Percentiles rank a stretch among this genome's conserved stretches.
phyloP scores from a whole-genome alignment of 305 asterid genomes.

The Striga hermonthica region DNA sequence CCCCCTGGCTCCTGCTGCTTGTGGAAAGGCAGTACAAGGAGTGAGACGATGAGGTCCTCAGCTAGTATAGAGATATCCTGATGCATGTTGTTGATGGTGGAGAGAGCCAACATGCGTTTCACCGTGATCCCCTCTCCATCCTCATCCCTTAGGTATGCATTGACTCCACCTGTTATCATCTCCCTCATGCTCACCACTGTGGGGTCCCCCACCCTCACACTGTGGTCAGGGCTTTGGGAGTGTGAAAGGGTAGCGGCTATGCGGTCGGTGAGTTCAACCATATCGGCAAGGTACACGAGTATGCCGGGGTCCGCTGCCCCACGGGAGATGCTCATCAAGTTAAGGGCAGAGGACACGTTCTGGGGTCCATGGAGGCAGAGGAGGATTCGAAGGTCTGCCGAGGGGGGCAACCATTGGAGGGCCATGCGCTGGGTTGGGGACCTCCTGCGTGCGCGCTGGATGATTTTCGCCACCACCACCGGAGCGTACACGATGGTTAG shows the following conservation, averaged over 20 bases:
- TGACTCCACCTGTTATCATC: constrained; percentile 41
- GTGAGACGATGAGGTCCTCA: constrained; percentile 63
- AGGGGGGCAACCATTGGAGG: constrained; percentile 64
- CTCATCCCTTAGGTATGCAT: constrained; percentile 40
- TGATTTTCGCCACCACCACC: constrained; percentile 58
- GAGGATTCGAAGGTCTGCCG: constrained; percentile 56
- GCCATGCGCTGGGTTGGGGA: constrained; percentile 86
- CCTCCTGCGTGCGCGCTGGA: constrained; percentile 70
- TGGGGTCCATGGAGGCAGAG: constrained; percentile 62
- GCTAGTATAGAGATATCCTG: constrained; percentile 80
- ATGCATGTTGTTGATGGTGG: constrained; percentile 68
- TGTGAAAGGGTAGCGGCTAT: constrained; percentile 73
- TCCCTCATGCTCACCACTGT: constrained; percentile 60
- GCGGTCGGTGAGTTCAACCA: constrained; percentile 71
- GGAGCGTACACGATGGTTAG: constrained; percentile 71
- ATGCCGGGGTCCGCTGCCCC: constrained; percentile 73
- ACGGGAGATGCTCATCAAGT: constrained; percentile 65
- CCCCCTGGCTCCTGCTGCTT: constrained; percentile 72
- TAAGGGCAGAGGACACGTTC: constrained; percentile 46
- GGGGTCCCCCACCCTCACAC: constrained; percentile 65
- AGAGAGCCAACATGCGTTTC: constrained; percentile 64
- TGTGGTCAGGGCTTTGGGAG: constrained; percentile 38
- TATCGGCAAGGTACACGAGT: constrained; percentile 65
- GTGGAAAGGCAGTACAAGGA: constrained; percentile 75
- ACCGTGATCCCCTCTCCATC: constrained; percentile 60